Percentiles rank a stretch among this genome's conserved stretches.
Conservation (phyloP, 805 yeast species). For the Starmerella apis region DNA sequence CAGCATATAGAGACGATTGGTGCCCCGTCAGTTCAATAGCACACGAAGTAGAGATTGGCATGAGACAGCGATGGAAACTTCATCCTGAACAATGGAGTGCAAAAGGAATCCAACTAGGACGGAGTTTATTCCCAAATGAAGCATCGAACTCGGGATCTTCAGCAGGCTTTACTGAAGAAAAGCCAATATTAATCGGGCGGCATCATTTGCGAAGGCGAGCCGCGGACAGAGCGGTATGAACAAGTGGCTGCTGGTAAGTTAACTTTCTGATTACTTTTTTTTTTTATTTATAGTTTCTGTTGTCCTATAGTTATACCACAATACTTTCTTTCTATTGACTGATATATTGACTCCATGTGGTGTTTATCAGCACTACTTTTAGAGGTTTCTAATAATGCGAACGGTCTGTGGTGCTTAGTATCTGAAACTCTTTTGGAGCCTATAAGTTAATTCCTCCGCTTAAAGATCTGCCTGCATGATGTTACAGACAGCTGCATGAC, state of each 20-base stretch:
- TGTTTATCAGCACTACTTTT: too few relatives aligned
- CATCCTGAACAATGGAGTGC: constrained; percentile 24
- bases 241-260: too few relatives aligned
- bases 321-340: too few relatives aligned
- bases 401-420: too few relatives aligned
- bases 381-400: too few relatives aligned
- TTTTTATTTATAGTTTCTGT: too few relatives aligned
- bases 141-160: neutral
- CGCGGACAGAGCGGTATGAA: neutral
- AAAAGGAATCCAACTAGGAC: constrained; percentile 29
- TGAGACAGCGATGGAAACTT: constrained; percentile 52
- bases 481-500: too few relatives aligned
- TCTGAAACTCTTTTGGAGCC: too few relatives aligned
- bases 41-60: constrained; percentile 56
- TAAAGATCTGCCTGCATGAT: too few relatives aligned
- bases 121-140: constrained; percentile 24
- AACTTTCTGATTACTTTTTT: neutral
- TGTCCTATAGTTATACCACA: too few relatives aligned
- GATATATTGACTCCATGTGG: too few relatives aligned
- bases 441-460: too few relatives aligned
- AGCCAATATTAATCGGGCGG: neutral
- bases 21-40: constrained; percentile 47
- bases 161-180: neutral
- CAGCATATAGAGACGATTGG: constrained; percentile 55
- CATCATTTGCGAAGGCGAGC: neutral